Conservation (phyloP, 2,329 filamentous ascomycete species). For the Claviceps fusiformis region DNA sequence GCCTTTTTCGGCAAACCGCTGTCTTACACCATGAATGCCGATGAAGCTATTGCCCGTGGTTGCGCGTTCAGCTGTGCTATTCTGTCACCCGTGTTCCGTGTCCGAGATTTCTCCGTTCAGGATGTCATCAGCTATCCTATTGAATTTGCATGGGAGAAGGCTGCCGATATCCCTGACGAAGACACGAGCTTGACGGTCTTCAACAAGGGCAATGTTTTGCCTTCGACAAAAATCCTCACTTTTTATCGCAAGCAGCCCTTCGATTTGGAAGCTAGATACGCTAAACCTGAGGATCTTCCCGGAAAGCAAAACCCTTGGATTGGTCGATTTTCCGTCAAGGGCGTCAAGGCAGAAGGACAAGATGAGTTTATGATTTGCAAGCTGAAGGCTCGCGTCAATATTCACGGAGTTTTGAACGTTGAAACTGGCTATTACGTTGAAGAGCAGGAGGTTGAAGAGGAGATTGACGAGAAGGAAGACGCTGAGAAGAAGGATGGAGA, state of each 20-base stretch:
- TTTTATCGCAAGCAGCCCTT: slow-evolving; percentile 98
- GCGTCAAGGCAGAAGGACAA: slow-evolving; percentile 82
- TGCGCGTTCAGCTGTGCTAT: slow-evolving; percentile 97
- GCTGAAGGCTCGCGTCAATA: slow-evolving; percentile 91
- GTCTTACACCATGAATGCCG: slow-evolving; percentile 95
- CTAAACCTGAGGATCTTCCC: slow-evolving; percentile 72
- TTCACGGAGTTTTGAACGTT: slow-evolving; percentile 91
- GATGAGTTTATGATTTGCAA: slow-evolving; percentile 99
- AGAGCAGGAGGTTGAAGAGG: slow-evolving; percentile 93
- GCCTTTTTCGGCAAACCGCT: slow-evolving; percentile 84
- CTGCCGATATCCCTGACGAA: slow-evolving; percentile 93
- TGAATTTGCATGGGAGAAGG: slow-evolving; percentile 98
- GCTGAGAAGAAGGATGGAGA: slow-evolving; percentile 54
- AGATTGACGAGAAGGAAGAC: slow-evolving; percentile 66
- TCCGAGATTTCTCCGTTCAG: slow-evolving; percentile 94
- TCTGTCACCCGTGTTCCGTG: slow-evolving; percentile 92
- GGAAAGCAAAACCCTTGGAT: slow-evolving; percentile 92
- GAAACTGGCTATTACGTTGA: slow-evolving; percentile 97
- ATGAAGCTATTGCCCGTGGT: slow-evolving; percentile 90
- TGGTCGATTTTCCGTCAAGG: slow-evolving; percentile 94
- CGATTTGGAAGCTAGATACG: slow-evolving; percentile 88
- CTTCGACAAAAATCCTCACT: slow-evolving; percentile 96
- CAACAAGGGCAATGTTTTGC: slow-evolving; percentile 91
- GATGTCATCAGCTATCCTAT: slow-evolving; percentile 97
- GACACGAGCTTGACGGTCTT: slow-evolving; percentile 96